These are phyloP conservation scores for Gymnopilus dilepis DNA, from an alignment of 768 basidiomycete species.

Conservation along the genomic window DNA sequence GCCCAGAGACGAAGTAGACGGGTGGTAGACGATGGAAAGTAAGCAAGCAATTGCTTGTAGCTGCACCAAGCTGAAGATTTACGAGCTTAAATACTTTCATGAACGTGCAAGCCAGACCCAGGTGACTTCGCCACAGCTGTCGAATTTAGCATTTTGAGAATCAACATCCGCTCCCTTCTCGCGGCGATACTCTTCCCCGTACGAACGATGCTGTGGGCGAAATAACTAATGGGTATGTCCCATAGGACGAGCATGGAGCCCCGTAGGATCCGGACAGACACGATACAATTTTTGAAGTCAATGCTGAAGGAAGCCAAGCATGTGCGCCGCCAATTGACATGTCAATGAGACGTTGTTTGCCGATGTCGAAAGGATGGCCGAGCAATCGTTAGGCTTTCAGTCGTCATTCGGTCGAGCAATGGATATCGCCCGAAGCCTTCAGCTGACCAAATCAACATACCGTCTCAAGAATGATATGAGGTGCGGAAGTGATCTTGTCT, in stretches of 20 bases:
- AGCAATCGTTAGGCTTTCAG: background rate
- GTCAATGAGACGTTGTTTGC: background rate
- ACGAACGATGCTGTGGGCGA: background rate
- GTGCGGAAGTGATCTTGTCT: background rate
- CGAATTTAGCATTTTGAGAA: background rate
- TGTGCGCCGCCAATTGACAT: slow-evolving; percentile 2
- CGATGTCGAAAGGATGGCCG: background rate
- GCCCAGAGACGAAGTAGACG: background rate
- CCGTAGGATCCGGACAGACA: background rate
- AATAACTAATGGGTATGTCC: background rate
- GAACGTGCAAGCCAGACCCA: background rate
- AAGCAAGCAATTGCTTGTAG: too few species aligned
- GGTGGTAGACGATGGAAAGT: background rate
- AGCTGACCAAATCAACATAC: background rate
- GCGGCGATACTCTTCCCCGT: background rate
- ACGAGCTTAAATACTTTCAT: background rate
- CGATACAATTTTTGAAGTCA: background rate
- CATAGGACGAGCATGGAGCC: background rate
- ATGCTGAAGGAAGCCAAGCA: background rate
- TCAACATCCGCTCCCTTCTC: background rate
- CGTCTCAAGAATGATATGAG: background rate
- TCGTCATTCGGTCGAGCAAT: background rate
- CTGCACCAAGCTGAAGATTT: background rate
- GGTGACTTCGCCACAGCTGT: background rate
- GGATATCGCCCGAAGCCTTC: background rate